Base-by-base conservation (phyloP, 495 filamentous ascomycete genomes). In the Annulohypoxylon stygium region DNA sequence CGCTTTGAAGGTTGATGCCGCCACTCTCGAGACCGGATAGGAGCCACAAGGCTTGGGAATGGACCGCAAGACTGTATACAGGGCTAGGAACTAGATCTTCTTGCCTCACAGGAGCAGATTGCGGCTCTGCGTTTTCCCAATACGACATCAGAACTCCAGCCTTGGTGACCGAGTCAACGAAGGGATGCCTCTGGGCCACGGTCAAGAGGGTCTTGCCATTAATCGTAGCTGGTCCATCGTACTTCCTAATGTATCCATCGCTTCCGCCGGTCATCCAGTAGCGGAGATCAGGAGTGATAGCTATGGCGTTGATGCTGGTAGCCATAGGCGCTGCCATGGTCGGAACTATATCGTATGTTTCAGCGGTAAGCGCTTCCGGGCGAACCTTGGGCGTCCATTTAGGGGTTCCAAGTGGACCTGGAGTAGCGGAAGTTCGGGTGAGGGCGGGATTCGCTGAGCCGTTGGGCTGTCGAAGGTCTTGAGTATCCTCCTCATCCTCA, bases 81-180 rank as follows among this genome's bases (percentile, higher is more conserved):
- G 96, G 93, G 23, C 93, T 97, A 36, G 95, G 81, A 8, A 85
- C 78, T 20, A 83, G 74, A 18, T 89, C 85, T 26, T 92, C 89
- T 25, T 82, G 75, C 16, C 83, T 78, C 16, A 82, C 78, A 47
- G 73, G 79, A 23, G 82, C 79, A 41, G 80, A 71, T 20, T 78
- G 74, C n/a, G 83, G 84, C 67, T 89, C 86, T 67, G 88, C 88
- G 71, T 97, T 98, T 78, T 97, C 97, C 96, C 97, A 99, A 78
- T 98, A 99, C 75, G 91, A 96, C 87, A 97, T 89, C 60, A 98
- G 81, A 14, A 97, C 89, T 1, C 95, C 96, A 11, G 94, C 94
- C 79, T 98, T 98, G 43, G 93, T 92, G 14, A 99, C 96, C 70
- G 93, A 97, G 77, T 99, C 96, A 37, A 99, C 96, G 73, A 98